Evolutionary conservation across 805 yeast species (phyloP), one percentile per base, ranked within the genome.

Genomic region (Cyberlindnera samutprakarnensis): DNA sequence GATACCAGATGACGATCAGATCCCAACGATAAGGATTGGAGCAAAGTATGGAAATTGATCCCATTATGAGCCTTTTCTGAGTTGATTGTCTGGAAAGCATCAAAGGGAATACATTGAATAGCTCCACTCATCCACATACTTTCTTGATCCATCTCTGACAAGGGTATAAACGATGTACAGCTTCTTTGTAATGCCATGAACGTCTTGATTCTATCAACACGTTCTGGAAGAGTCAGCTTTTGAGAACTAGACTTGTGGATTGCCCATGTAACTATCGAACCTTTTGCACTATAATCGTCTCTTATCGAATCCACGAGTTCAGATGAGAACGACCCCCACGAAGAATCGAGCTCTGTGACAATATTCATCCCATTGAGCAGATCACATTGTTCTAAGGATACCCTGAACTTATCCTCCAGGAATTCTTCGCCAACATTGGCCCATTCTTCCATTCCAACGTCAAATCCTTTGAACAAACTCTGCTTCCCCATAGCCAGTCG

Each of bases 261-360:
- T 0, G 67, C 72, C 75, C 78, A 75, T 2, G 69, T 59, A 25
- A 68, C 61, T 1, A 68, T 39, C 3, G 63, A 45, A 2, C 54
- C 49, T 45, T 74, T 75, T 2, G 78, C 68, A 12, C 78, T 61
- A 44, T 70, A 78, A 45, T 84, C 94, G 50, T 88, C 96, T 34
- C 72, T 63, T 14, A 87, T 31, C 7, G 65, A 68, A n/a, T 57
- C 46, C 16, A 87, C 36, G 39, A 76, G 42, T 28, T 65, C 64
- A 25, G 58, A 52, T 5, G 83, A 55, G 44, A 82, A 75, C 0
- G 95, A 95, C 30, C 86, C 80, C 97, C 97, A 90, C 0, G 80
- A 82, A 15, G 74, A 66, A 49, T 84, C 94, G 4, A 78, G 43
- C 32, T 87, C 95, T 0, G 81, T 70, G 3, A 78, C 47, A 1